Conservation (phyloP, 1,284 basidiomycete genomes). For the Athelia sp. region DNA sequence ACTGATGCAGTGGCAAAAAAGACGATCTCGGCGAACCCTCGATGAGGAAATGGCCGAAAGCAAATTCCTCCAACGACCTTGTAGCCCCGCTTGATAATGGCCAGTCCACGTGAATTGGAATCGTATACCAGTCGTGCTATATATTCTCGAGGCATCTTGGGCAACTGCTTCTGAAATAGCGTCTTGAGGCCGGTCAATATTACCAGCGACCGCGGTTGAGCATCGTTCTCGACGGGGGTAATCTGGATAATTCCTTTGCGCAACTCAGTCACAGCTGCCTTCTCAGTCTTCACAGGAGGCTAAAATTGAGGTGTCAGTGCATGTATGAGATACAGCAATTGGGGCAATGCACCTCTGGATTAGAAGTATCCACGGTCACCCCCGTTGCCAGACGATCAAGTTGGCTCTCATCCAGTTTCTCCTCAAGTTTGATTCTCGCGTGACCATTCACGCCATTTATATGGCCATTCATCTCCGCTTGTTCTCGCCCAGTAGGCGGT, state of each 20-base stretch:
- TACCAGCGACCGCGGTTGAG: conserved; percentile 70
- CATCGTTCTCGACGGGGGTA: conserved; percentile 83
- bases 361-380: conserved; percentile 60
- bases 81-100: conserved; percentile 92
- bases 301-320: background rate
- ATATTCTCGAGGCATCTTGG: conserved; percentile 99
- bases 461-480: conserved; percentile 41
- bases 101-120: conserved; percentile 85
- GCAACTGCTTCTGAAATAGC: conserved; percentile 95
- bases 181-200: conserved; percentile 94
- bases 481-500: conserved; percentile 33
- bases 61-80: conserved; percentile 99
- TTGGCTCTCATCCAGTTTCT: conserved; percentile 72
- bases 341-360: conserved; percentile 43
- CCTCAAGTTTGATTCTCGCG: conserved; percentile 67
- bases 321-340: conserved; percentile 4
- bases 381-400: conserved; percentile 73
- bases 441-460: conserved; percentile 40
- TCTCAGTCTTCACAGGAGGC: conserved; percentile 57
- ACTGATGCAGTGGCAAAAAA: conserved; percentile 97
- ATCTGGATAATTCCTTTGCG: conserved; percentile 83
- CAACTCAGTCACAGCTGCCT: conserved; percentile 82
- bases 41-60: conserved; percentile 92
- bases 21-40: conserved; percentile 97
- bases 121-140: conserved; percentile 96